phyloP scores from a whole-genome alignment of 805 yeast species.

The Suhomyces canberraensis region DNA sequence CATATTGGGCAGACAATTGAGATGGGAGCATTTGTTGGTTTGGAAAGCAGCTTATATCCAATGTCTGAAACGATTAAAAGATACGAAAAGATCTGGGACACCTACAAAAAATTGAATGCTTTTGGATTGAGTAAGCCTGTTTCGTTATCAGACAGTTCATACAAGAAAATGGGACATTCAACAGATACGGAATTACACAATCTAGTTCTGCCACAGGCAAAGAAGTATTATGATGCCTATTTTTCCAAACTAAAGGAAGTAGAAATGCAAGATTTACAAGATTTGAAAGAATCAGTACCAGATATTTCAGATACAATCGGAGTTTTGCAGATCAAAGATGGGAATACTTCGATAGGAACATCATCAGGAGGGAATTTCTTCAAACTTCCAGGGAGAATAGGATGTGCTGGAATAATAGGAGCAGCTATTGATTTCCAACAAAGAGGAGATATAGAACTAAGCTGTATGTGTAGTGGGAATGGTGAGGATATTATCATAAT shows the following conservation, averaged over 20 bases:
- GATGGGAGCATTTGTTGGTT: slow-evolving; percentile 9
- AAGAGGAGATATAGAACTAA: slow-evolving; percentile 19
- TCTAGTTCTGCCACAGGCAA: slow-evolving; percentile 11
- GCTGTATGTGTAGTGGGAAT: slow-evolving; percentile 49
- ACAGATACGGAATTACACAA: background rate
- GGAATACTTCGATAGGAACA: slow-evolving; percentile 24
- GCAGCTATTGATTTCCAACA: slow-evolving; percentile 34
- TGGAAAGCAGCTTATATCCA: slow-evolving; percentile 22
- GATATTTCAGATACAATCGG: slow-evolving; percentile 47
- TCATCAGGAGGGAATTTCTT: slow-evolving; percentile 57
- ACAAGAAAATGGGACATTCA: background rate
- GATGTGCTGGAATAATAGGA: slow-evolving; percentile 54
- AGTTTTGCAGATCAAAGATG: slow-evolving; percentile 18
- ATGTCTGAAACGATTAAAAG: slow-evolving; percentile 23
- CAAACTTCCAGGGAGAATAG: slow-evolving; percentile 48
- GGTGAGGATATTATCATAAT: slow-evolving; percentile 52
- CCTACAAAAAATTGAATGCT: slow-evolving; percentile 5
- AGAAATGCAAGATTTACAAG: background rate
- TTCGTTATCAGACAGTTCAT: slow-evolving; percentile 12
- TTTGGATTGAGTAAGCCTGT: slow-evolving; percentile 37
- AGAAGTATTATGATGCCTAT: slow-evolving; percentile 8
- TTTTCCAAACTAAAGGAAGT: background rate
- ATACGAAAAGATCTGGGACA: slow-evolving; percentile 20
- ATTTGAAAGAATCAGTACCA: too few species aligned
- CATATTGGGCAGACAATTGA: slow-evolving; percentile 3